Percentiles rank a stretch among this genome's conserved stretches.
Evolutionary conservation across 305 asterid genomes (phyloP).

Genomic region (Solanum hybrid): DNA sequence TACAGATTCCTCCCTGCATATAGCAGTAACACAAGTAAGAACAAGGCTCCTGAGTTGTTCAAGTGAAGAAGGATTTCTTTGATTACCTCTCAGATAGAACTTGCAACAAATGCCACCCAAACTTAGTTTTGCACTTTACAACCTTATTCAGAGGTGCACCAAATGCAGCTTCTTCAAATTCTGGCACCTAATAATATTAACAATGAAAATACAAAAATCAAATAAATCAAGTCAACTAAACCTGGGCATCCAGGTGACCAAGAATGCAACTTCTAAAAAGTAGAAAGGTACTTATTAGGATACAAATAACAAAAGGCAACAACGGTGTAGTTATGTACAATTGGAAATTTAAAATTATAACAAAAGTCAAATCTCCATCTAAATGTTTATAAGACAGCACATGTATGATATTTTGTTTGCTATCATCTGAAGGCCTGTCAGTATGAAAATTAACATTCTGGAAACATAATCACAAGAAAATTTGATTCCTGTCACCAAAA

Average conservation of each 20-base stretch:
- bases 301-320: not conserved
- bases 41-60: constrained; percentile 2
- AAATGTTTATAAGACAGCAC: not conserved
- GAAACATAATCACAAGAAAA: not conserved
- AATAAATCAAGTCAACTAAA: not conserved
- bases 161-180: constrained; percentile 95
- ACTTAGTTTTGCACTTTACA: constrained; percentile 74
- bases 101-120: constrained; percentile 95
- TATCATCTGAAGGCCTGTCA: not conserved
- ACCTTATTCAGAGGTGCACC: constrained; percentile 59
- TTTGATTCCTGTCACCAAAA: constrained; percentile 1
- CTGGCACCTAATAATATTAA: constrained; percentile 61
- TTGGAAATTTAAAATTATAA: not conserved
- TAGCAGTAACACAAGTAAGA: constrained; percentile 14
- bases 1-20: constrained; percentile 56
- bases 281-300: not conserved
- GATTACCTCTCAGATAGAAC: constrained; percentile 83
- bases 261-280: not conserved
- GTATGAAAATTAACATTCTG: not conserved
- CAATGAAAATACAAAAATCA: constrained; percentile 11
- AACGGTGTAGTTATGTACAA: not conserved
- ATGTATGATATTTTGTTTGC: not conserved
- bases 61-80: constrained; percentile 1
- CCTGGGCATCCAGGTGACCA: not conserved
- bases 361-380: not conserved